Evolutionary conservation across 352 stramenopile genomes (phyloP), one percentile per base, ranked within the genome.

Genomic region (Phytopythium ostracodes): DNA sequence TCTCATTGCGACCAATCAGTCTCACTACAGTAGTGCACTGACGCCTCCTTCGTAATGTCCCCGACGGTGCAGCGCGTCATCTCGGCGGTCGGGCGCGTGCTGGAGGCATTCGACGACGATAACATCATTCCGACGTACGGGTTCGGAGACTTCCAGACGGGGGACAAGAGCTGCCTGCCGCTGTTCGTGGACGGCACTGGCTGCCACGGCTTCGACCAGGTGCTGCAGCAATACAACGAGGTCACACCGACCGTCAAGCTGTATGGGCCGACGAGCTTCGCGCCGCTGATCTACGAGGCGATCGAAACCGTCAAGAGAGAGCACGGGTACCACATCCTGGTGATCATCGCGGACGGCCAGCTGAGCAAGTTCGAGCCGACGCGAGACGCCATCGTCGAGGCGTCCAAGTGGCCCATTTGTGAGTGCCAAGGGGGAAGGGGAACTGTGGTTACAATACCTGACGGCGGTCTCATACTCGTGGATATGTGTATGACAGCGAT

Each of bases 61-160:
- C 29, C 1, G 18, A 47, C n/a, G 6, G 4, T 49, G 14, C 43
- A 84, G 75, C 71, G 65, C 43, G 79, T 84, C 6, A 87, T 88
- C 57, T 76, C 66, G 29, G 66, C 82, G 49, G 76, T 93, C n/a
- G 81, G 81, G 17, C 75, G 72, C 24, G 81, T 87, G 20, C 64
- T 94, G 5, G 82, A 87, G 52, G 70, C 78, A 27, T 92, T 94
- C 33, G 85, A 92, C 59, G 85, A 94, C 56, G 85, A 94, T 59
- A 84, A 87, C 40, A 77, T 90, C 44, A 94, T 94, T 49, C 83
- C 84, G 17, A 75, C 79, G 22, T 91, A 71, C 42, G 82, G 78
- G 0, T 93, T 93, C 65, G 84, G 82, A 15, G 82, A 94, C 40
- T 58, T 73, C 31, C 71, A 59, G 8, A 91, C 80, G 0, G 72